phyloP scores from a whole-genome alignment of 2,329 filamentous ascomycete genomes.

The Trichoderma sp. region DNA sequence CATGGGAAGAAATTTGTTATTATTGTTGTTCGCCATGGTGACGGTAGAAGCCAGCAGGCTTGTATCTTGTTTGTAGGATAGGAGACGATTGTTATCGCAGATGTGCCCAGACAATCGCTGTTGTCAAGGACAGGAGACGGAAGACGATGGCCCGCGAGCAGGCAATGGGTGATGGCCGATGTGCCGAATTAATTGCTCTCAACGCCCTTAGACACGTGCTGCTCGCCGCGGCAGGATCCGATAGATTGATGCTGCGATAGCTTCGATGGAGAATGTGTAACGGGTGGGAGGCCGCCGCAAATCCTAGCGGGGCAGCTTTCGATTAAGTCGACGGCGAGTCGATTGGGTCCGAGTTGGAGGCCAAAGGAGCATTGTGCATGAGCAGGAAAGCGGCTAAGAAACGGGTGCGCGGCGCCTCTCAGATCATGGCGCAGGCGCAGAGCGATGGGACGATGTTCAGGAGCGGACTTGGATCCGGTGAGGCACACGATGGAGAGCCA shows the following conservation, averaged over 20 bases:
- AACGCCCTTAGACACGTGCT: conserved; percentile 2
- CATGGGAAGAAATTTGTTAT: conserved; percentile 49
- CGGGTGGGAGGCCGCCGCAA: conserved; percentile 21
- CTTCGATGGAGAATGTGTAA: neutral
- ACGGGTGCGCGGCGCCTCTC: conserved; percentile 10
- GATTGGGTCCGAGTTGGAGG: conserved; percentile 14
- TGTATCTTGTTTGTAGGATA: neutral
- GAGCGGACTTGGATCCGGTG: neutral
- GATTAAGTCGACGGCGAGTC: conserved; percentile 18
- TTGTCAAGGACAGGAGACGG: neutral
- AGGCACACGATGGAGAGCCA: neutral
- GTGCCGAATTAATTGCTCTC: neutral
- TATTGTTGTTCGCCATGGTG: conserved; percentile 35
- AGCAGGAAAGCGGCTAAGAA: neutral
- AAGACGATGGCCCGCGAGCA: neutral
- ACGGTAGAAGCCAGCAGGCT: neutral
- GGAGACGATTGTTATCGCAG: neutral
- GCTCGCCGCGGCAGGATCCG: neutral
- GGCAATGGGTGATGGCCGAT: neutral
- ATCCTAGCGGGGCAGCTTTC: conserved; percentile 20
- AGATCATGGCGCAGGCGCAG: conserved; percentile 20
- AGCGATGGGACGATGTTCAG: conserved; percentile 5
- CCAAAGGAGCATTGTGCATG: conserved; percentile 23
- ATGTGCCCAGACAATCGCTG: neutral
- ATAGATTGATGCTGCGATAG: neutral